Percentiles rank a stretch among this genome's conserved stretches.
Evolutionary conservation across 2,329 filamentous ascomycete species (phyloP).

Genomic region (Fonsecaea erecta): DNA sequence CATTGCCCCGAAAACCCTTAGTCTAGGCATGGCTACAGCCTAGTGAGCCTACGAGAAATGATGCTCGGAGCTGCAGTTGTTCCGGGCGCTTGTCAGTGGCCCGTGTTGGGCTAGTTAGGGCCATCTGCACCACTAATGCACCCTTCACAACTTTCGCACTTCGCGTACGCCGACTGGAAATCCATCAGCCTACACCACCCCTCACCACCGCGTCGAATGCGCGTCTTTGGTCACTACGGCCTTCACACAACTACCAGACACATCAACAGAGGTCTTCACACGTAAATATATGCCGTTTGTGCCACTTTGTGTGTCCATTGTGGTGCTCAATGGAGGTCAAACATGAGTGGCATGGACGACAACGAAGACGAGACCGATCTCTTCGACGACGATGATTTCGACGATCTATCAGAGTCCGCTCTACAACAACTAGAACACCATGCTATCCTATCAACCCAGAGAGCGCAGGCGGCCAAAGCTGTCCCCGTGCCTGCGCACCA

Average conservation of each 20-base stretch:
- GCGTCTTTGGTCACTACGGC: not conserved
- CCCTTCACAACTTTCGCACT: constrained; percentile 14
- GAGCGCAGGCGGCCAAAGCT: constrained; percentile 29
- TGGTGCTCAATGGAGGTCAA: constrained; percentile 32
- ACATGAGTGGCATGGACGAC: constrained; percentile 51
- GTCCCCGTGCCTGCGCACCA: constrained; percentile 8
- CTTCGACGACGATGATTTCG: constrained; percentile 50
- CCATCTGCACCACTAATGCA: constrained; percentile 17
- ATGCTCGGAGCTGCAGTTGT: constrained; percentile 1
- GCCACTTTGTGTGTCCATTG: not conserved
- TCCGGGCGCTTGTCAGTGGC: constrained; percentile 3
- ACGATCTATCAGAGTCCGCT: constrained; percentile 50
- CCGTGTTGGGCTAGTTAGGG: too few relatives aligned
- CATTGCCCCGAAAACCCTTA: not conserved
- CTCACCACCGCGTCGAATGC: not conserved
- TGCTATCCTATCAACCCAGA: constrained; percentile 51
- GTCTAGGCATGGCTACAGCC: not conserved
- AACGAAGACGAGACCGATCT: constrained; percentile 54
- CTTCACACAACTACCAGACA: not conserved
- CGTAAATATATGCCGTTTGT: constrained; percentile 2
- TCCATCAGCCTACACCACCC: not conserved
- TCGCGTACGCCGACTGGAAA: not conserved
- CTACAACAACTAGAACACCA: constrained; percentile 52
- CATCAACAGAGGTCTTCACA: not conserved
- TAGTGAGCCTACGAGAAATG: too few relatives aligned